Evolutionary conservation across 192 early-diverging fungal species (phyloP), one percentile per base, ranked within the genome.

Genomic region (Backusella australiensis): DNA sequence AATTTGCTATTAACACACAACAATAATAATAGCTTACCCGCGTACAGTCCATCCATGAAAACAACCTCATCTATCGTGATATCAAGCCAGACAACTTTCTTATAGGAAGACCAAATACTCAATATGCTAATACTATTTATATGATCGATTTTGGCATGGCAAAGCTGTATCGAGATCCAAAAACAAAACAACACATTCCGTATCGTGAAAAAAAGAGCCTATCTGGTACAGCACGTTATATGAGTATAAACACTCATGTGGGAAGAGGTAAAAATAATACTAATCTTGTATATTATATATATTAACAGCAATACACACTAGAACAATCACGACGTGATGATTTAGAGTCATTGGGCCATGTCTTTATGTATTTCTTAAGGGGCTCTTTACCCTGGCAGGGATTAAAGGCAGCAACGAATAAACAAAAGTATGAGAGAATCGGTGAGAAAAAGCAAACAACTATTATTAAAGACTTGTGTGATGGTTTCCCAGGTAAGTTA

Each of bases 21-120:
- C 46, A 19, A n/a, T 21, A 7, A 34, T 14, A 44, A 34, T 65
- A 91, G 86, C 80, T 89, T 53, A 90, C 87, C 38, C 91, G 94
- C 73, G 92, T 99, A 21, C 95, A 97, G 84, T 87, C 91, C 3
- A 93, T 99, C 63, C 97, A 99, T 81, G 96, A 99, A 77, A 86
- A 91, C 75, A 96, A 95, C 78, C 85, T 97, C 69, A 95, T 99
- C 49, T 99, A 99, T 82, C 91, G 97, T 70, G 97, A 99, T 84
- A 97, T 99, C 83, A 99, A 99, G 82, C 97, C 97, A 49, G 97
- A 99, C 82, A 99, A 99, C 88, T 99, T 99, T 80, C 83, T 99
- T 77, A 92, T 97, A 74, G 97, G 97, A 39, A 87, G 89, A 26
- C 90, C 93, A 1, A 80, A 83, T 67, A 89, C 88, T 19, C 85